Evolutionary conservation across 2,329 filamentous ascomycete genomes (phyloP).

Genomic region (Xylaria digitata): DNA sequence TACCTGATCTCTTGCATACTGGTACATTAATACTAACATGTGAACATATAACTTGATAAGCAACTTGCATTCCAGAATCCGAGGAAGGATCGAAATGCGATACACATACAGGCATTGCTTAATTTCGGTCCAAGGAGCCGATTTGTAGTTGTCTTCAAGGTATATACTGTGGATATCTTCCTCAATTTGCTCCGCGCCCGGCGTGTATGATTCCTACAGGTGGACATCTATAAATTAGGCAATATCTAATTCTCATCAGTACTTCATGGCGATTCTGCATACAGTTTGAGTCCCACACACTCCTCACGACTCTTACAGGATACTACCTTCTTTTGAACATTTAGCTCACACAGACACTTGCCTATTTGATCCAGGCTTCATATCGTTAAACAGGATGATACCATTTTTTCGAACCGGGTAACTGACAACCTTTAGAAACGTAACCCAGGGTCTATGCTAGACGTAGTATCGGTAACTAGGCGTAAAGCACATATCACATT

Average conservation of each 20-base stretch:
- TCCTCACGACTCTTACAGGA: neutral
- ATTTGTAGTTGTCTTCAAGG: neutral
- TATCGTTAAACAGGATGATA: constrained; percentile 8
- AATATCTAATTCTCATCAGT: constrained; percentile 19
- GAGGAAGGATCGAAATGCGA: neutral
- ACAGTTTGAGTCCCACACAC: constrained; percentile 4
- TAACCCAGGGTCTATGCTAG: neutral
- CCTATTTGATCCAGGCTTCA: constrained; percentile 30
- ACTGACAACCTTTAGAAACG: constrained; percentile 19
- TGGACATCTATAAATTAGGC: constrained; percentile 6
- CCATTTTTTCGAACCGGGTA: constrained; percentile 20
- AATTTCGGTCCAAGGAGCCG: neutral
- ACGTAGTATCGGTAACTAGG: neutral
- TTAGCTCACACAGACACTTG: constrained; percentile 17
- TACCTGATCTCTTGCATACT: constrained; percentile 22
- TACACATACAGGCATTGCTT: neutral
- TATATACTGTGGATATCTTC: neutral
- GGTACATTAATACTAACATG: constrained; percentile 7
- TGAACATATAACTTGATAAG: constrained; percentile 12
- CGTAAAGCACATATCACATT: constrained; percentile 28
- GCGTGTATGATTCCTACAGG: neutral
- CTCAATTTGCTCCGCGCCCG: constrained; percentile 17
- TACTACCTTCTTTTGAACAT: neutral
- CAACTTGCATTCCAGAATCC: neutral
- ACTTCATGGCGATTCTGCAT: constrained; percentile 8